Base-by-base conservation (phyloP, 441 rosid species). In the Daphne laureola region DNA sequence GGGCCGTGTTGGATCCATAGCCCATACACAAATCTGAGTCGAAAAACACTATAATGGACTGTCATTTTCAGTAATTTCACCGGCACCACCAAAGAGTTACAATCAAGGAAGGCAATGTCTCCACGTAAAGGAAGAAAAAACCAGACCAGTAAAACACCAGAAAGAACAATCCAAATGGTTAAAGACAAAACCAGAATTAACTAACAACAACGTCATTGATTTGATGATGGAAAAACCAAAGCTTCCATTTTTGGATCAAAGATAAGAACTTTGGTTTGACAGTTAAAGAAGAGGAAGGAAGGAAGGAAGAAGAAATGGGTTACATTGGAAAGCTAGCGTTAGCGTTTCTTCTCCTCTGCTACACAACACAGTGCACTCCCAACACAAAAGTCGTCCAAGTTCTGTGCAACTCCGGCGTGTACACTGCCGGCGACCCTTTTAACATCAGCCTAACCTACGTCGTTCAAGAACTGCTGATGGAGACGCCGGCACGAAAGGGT, bases 361-460 rank as follows among this genome's bases (percentile, higher is more conserved):
- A 42, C 43, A 11, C 5, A 3, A 65, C 14, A 17, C 16, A 4
- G 43, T 54, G 81, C 16, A 59, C 43, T 14, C 79, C 85, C 12
- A 56, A 79, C 46, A 73, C 81, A 51, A 65, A 53, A 16, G 63
- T 65, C 25, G 43, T 15, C 7, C 63, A 5, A n/a, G 67, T 75
- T 54, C 81, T 74, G 51, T 82, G 84, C 75, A 79, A 77, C 60
- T 17, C 54, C 0, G 64, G 49, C 21, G 58, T 43, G 42, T 79
- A 74, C 64, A 62, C 84, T 0, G 53, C 25, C 7, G 79, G 81
- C 0, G 79, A 77, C 46, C 85, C 83, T 8, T 82, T 79, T 47
- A 61, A 35, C 3, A 31, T 8, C 4, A 82, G 83, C 53, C 61
- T 79, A n/a, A 60, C 31, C n/a, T 73, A 56, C 35, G 70, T 77